These are phyloP conservation scores for Golubevia sp. DNA, from an alignment of 1,284 basidiomycete genomes.

Conservation along the genomic window DNA sequence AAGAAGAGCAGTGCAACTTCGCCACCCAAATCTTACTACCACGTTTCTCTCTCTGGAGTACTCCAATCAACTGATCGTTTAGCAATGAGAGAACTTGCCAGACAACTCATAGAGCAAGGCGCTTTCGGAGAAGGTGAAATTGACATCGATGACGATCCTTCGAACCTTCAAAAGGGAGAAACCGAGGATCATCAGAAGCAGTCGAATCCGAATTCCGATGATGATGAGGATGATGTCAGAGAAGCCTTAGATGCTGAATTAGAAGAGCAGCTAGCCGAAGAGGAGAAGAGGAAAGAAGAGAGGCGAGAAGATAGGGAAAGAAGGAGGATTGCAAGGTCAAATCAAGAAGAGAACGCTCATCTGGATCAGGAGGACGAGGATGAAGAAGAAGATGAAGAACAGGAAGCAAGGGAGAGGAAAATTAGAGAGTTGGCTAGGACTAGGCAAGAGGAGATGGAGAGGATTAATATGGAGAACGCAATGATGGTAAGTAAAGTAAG, in stretches of 20 bases:
- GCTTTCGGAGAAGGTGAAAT: slow-evolving; percentile 19
- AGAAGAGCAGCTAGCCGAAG: slow-evolving; percentile 9
- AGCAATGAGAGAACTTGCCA: slow-evolving; percentile 50
- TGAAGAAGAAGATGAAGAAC: not conserved
- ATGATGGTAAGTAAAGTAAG: not conserved
- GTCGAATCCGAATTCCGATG: slow-evolving; percentile 8
- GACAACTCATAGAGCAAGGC: slow-evolving; percentile 46
- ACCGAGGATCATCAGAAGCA: slow-evolving; percentile 4
- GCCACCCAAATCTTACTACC: slow-evolving; percentile 16
- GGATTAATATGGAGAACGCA: not conserved
- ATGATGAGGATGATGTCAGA: not conserved
- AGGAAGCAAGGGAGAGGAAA: not conserved
- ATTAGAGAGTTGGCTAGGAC: not conserved
- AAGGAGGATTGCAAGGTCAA: slow-evolving; percentile 23
- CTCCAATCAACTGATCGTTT: slow-evolving; percentile 45
- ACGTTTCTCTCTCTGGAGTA: slow-evolving; percentile 33
- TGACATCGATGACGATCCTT: not conserved
- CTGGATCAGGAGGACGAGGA: not conserved
- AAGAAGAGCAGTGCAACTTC: too few species aligned
- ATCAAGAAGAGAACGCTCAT: slow-evolving; percentile 18
- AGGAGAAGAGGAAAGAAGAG: not conserved
- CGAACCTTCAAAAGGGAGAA: not conserved
- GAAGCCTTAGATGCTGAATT: slow-evolving; percentile 1
- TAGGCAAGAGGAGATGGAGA: not conserved
- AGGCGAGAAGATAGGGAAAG: slow-evolving; percentile 8